phyloP scores from a whole-genome alignment of 2,329 filamentous ascomycete genomes.

The Fusarium coicis region DNA sequence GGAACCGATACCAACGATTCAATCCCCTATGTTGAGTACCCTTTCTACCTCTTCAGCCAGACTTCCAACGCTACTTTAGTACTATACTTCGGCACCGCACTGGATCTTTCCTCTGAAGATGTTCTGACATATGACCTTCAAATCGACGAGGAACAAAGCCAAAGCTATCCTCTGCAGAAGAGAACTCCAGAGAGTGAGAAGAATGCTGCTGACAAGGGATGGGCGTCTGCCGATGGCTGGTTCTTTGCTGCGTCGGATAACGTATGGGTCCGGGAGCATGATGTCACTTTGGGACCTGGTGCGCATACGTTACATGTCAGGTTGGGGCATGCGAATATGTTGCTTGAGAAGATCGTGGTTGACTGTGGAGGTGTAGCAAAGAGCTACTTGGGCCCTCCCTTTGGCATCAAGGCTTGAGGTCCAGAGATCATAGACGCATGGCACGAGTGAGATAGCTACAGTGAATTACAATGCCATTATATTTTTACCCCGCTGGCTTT shows the following conservation, averaged over 20 bases:
- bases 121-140: conserved; percentile 12
- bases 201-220: conserved; percentile 28
- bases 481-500: neutral
- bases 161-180: conserved; percentile 3
- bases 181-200: conserved; percentile 20
- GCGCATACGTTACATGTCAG: conserved; percentile 6
- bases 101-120: conserved; percentile 25
- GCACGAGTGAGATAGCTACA: neutral
- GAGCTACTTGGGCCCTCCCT: conserved; percentile 33
- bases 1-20: rapidly evolving
- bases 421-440: too few species aligned
- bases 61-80: neutral
- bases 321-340: conserved; percentile 22
- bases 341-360: conserved; percentile 38
- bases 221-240: conserved; percentile 33
- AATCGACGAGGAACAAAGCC: neutral
- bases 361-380: conserved; percentile 12
- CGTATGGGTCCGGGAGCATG: conserved; percentile 26
- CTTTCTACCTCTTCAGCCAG: conserved; percentile 24
- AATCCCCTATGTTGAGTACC: neutral
- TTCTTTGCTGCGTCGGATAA: conserved; percentile 33
- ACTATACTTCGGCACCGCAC: conserved; percentile 25
- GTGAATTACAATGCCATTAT: neutral
- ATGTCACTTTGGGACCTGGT: neutral
- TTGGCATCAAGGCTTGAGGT: neutral